Evolutionary conservation across 2,329 filamentous ascomycete species (phyloP).

Genomic region (Tolypocladium endophyticum): DNA sequence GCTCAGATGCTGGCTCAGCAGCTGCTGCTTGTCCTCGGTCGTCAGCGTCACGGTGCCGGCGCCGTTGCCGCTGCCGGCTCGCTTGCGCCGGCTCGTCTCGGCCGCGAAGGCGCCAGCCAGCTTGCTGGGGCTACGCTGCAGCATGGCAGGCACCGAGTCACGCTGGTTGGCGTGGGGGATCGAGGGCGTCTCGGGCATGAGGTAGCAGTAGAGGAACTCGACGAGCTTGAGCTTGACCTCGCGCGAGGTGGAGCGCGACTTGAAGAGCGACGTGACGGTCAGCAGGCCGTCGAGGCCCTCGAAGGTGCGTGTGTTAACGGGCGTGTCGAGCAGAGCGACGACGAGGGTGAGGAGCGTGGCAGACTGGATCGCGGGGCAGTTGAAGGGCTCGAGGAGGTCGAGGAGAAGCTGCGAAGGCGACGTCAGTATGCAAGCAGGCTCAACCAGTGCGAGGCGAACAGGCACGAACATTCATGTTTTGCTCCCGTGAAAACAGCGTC

Average conservation of each 20-base stretch:
- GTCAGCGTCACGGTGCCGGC: conserved; percentile 40
- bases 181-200: conserved; percentile 77
- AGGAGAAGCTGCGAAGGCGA: conserved; percentile 59
- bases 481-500: conserved; percentile 74
- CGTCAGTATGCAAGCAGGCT: background rate
- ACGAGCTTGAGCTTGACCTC: conserved; percentile 94
- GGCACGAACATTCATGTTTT: conserved; percentile 76
- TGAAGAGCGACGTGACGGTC: conserved; percentile 87
- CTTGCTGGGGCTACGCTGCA: conserved; percentile 61
- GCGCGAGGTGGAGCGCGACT: conserved; percentile 70
- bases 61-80: conserved; percentile 24
- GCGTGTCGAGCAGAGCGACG: conserved; percentile 75
- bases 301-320: conserved; percentile 82
- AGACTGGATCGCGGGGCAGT: conserved; percentile 85
- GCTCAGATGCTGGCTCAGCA: conserved; percentile 67
- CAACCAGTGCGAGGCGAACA: background rate
- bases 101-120: conserved; percentile 44
- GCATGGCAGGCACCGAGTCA: conserved; percentile 37
- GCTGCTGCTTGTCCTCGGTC: conserved; percentile 71
- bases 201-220: conserved; percentile 96
- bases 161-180: conserved; percentile 38
- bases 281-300: conserved; percentile 86
- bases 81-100: conserved; percentile 16
- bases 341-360: conserved; percentile 85
- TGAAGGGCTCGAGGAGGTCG: conserved; percentile 85